Evolutionary conservation across 352 stramenopile genomes (phyloP).

Genomic region (Pythium vanterpoolii): DNA sequence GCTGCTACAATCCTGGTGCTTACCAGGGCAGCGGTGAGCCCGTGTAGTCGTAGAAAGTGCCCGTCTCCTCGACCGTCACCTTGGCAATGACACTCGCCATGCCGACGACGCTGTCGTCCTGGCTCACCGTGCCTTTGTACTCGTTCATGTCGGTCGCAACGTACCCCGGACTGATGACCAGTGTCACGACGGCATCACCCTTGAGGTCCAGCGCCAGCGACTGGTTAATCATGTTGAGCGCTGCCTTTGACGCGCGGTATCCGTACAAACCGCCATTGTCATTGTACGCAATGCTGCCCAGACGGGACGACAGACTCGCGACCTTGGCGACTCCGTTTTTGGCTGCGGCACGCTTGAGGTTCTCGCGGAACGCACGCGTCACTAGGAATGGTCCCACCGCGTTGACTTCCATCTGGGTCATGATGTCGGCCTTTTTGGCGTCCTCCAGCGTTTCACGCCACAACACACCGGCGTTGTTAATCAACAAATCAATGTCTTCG

Average conservation of each 20-base stretch:
- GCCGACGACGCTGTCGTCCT: conserved; percentile 40
- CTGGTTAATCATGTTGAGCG: conserved; percentile 62
- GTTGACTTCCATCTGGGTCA: conserved; percentile 67
- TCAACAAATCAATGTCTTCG: conserved; percentile 46
- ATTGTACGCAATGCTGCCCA: conserved; percentile 51
- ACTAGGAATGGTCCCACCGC: conserved; percentile 55
- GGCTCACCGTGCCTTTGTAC: conserved; percentile 37
- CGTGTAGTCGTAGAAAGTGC: conserved; percentile 27
- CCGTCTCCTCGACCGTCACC: conserved; percentile 49
- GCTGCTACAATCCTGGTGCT: too few relatives aligned
- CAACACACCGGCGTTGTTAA: conserved; percentile 64
- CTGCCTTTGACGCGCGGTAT: conserved; percentile 65
- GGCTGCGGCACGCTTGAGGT: conserved; percentile 30
- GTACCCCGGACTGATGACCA: conserved; percentile 51
- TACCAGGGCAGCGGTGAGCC: conserved; percentile 31
- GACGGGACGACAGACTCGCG: conserved; percentile 34
- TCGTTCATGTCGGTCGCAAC: conserved; percentile 57
- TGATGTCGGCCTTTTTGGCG: conserved; percentile 41
- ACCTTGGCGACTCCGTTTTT: conserved; percentile 27
- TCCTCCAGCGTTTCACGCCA: conserved; percentile 21
- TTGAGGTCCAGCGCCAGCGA: conserved; percentile 42
- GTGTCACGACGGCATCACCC: conserved; percentile 30
- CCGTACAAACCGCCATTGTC: conserved; percentile 43
- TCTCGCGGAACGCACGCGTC: conserved; percentile 40
- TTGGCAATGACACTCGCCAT: conserved; percentile 54